These are phyloP conservation scores for Podospora pseudopauciseta DNA, from an alignment of 495 filamentous ascomycete genomes.

Conservation along the genomic window DNA sequence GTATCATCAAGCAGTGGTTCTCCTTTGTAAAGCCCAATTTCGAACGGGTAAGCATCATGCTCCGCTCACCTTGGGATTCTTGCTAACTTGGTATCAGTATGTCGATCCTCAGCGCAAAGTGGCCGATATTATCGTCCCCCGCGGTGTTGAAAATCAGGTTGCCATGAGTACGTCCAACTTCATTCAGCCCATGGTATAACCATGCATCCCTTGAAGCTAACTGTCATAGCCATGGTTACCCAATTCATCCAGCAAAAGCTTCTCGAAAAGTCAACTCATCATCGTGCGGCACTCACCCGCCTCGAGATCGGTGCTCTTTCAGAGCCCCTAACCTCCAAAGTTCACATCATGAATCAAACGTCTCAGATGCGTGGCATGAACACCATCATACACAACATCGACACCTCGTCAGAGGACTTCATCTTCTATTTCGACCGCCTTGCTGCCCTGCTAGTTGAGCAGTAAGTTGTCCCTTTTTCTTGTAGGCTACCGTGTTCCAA, in stretches of 20 bases:
- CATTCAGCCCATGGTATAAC: neutral
- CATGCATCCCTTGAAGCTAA: neutral
- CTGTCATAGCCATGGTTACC: conserved; percentile 73
- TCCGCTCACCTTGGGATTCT: neutral
- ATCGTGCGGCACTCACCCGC: conserved; percentile 69
- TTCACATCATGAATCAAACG: conserved; percentile 66
- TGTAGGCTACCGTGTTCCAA: neutral
- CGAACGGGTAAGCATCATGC: conserved; percentile 46
- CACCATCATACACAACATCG: conserved; percentile 80
- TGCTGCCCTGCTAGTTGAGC: conserved; percentile 76
- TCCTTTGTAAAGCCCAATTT: conserved; percentile 93
- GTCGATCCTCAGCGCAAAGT: conserved; percentile 86
- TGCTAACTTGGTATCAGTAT: conserved; percentile 44
- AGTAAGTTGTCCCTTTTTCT: conserved; percentile 36
- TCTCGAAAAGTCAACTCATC: conserved; percentile 76
- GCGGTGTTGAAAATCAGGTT: conserved; percentile 88
- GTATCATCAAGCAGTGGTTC: conserved; percentile 98
- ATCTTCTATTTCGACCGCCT: conserved; percentile 95
- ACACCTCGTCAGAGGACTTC: conserved; percentile 81
- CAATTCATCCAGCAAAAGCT: conserved; percentile 84
- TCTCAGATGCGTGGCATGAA: conserved; percentile 81
- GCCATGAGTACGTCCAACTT: conserved; percentile 65
- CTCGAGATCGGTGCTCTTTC: conserved; percentile 65
- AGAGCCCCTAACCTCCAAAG: conserved; percentile 67
- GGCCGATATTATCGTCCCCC: conserved; percentile 91